phyloP scores from a whole-genome alignment of 208 protist species.

The Acanthamoeba triangularis region DNA sequence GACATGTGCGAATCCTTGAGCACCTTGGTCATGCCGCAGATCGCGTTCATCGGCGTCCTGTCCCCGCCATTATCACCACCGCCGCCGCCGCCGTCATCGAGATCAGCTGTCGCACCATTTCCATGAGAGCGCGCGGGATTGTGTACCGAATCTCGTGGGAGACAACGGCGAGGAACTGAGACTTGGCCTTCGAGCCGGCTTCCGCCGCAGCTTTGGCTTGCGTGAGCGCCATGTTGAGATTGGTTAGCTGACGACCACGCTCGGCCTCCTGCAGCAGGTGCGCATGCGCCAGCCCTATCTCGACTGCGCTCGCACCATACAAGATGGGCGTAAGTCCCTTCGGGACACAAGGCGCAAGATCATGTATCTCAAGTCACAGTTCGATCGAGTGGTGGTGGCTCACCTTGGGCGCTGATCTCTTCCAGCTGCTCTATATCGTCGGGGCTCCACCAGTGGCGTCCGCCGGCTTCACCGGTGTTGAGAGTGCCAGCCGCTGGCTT shows the following conservation, averaged over 20 bases:
- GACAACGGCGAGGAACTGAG: slow-evolving; percentile 82
- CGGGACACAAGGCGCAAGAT: too few relatives aligned
- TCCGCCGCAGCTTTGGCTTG: slow-evolving; percentile 70
- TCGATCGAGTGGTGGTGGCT: neutral
- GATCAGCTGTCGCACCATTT: neutral
- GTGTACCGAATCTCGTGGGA: slow-evolving; percentile 78
- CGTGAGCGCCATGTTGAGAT: neutral
- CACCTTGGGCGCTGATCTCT: slow-evolving; percentile 60
- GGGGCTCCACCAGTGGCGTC: neutral
- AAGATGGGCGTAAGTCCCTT: neutral
- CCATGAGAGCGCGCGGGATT: neutral
- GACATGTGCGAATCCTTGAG: slow-evolving; percentile 69
- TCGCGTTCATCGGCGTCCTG: slow-evolving; percentile 83
- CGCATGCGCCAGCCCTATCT: slow-evolving; percentile 66
- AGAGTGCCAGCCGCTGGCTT: neutral
- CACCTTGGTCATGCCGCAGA: slow-evolving; percentile 81
- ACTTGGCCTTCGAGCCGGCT: slow-evolving; percentile 79
- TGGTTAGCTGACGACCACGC: neutral
- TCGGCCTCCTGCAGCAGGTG: slow-evolving; percentile 35
- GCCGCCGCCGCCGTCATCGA: neutral
- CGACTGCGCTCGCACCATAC: slow-evolving; percentile 13
- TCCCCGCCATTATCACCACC: neutral
- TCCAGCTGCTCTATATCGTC: slow-evolving; percentile 18
- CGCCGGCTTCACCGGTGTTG: neutral
- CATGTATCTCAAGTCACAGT: neutral